Conservation (phyloP, 2,329 filamentous ascomycete species). For the Taxawa tesnikishii region DNA sequence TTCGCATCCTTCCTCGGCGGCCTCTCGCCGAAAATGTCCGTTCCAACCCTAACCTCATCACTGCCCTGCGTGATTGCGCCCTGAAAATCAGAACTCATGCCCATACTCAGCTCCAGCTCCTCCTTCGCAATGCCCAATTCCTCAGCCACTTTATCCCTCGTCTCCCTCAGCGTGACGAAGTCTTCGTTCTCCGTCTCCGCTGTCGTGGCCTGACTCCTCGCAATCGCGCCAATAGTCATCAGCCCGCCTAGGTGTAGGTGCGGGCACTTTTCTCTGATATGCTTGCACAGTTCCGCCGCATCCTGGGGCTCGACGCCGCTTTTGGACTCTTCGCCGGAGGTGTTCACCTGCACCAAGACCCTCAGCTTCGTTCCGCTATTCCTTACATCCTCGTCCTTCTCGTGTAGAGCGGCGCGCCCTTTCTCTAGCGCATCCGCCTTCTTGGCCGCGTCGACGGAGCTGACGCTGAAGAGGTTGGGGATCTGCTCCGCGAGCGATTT, state of each 20-base stretch:
- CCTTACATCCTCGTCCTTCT: conserved; percentile 18
- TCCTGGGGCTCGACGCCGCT: conserved; percentile 62
- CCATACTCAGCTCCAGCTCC: conserved; percentile 87
- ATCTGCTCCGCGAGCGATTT: conserved; percentile 70
- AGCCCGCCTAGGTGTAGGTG: conserved; percentile 65
- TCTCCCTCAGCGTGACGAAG: conserved; percentile 57
- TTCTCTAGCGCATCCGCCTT: conserved; percentile 76
- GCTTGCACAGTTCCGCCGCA: conserved; percentile 53
- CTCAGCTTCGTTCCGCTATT: conserved; percentile 35
- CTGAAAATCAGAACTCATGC: conserved; percentile 96
- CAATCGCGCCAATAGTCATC: conserved; percentile 97
- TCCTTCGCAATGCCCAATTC: conserved; percentile 44
- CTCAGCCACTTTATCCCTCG: conserved; percentile 55
- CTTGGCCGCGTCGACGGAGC: conserved; percentile 76
- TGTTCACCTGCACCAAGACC: conserved; percentile 91
- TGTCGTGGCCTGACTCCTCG: conserved; percentile 60
- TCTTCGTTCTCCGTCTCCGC: conserved; percentile 81
- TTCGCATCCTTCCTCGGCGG: conserved; percentile 70
- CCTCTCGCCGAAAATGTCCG: conserved; percentile 81
- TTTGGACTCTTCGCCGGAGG: conserved; percentile 76
- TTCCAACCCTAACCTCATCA: conserved; percentile 81
- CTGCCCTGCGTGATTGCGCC: conserved; percentile 74
- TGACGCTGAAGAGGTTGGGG: conserved; percentile 82
- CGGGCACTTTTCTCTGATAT: conserved; percentile 59
- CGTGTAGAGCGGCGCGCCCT: conserved; percentile 50